Evolutionary conservation across 257 asterid species (phyloP).

Genomic region (Prunella vulgaris): DNA sequence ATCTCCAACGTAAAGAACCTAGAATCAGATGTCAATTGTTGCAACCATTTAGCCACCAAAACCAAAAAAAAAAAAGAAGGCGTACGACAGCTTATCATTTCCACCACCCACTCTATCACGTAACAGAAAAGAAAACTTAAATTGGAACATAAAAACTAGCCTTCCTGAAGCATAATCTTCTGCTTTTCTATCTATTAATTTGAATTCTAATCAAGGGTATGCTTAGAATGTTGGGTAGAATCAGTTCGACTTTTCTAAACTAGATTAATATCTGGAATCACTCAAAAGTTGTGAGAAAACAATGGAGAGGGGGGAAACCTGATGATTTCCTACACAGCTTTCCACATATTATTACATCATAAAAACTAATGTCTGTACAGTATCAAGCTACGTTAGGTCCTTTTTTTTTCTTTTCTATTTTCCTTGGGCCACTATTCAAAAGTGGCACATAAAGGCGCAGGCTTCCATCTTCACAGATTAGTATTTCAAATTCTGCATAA

Average conservation of each 20-base stretch:
- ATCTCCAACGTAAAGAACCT: conserved; percentile 99
- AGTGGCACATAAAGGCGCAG: background rate
- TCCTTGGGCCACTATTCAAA: background rate
- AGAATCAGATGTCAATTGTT: conserved; percentile 19
- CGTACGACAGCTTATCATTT: background rate
- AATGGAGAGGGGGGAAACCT: background rate
- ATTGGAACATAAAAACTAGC: background rate
- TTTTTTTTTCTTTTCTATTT: background rate
- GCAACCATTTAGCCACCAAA: conserved; percentile 15
- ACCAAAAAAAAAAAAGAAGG: conserved; percentile 16
- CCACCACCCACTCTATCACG: background rate
- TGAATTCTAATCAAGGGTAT: background rate
- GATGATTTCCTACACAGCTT: background rate
- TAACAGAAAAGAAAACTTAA: background rate
- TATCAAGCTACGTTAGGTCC: background rate
- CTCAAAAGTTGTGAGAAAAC: conserved; percentile 7
- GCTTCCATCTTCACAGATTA: background rate
- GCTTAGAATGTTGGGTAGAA: background rate
- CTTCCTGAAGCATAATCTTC: background rate
- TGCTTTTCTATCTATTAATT: background rate
- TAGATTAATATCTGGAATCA: background rate
- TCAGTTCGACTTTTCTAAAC: background rate
- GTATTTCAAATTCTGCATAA: background rate
- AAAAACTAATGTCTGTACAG: background rate
- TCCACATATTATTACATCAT: background rate